Evolutionary conservation across 345 rosid species (phyloP).

Genomic region (Populus alba): DNA sequence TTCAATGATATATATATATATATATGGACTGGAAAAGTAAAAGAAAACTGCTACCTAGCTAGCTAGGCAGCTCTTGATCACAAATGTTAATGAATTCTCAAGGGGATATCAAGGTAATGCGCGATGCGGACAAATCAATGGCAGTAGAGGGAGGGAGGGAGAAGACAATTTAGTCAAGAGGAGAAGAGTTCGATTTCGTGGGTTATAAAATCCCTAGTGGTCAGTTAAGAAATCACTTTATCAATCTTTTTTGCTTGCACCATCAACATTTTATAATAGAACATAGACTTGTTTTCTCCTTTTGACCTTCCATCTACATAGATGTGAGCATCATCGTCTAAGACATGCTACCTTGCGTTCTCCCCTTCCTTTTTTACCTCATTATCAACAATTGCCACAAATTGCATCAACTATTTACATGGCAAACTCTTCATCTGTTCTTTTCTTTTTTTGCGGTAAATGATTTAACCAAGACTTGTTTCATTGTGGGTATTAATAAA

Average conservation of each 20-base stretch:
- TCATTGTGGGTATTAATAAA: background rate
- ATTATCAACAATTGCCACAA: too few species aligned
- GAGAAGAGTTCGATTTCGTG: background rate
- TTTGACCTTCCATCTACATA: slow-evolving; percentile 14
- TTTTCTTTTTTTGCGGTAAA: too few species aligned
- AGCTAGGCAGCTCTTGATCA: background rate
- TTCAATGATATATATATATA: too few species aligned
- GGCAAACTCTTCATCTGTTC: background rate
- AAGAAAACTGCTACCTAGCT: background rate
- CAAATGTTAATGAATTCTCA: background rate
- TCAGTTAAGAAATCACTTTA: background rate
- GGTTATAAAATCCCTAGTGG: background rate
- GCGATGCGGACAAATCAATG: background rate
- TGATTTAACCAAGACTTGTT: background rate
- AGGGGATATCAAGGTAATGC: background rate
- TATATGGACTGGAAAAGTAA: background rate
- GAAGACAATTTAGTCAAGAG: background rate
- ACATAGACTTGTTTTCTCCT: background rate
- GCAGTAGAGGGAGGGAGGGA: background rate
- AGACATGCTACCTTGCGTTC: slow-evolving; percentile 3
- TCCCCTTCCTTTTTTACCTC: background rate
- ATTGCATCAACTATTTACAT: too few species aligned
- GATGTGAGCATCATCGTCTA: background rate
- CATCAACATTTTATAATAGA: background rate
- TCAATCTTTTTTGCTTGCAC: slow-evolving; percentile 1